phyloP scores from a whole-genome alignment of 2,329 filamentous ascomycete species.

The Fusarium chaquense region DNA sequence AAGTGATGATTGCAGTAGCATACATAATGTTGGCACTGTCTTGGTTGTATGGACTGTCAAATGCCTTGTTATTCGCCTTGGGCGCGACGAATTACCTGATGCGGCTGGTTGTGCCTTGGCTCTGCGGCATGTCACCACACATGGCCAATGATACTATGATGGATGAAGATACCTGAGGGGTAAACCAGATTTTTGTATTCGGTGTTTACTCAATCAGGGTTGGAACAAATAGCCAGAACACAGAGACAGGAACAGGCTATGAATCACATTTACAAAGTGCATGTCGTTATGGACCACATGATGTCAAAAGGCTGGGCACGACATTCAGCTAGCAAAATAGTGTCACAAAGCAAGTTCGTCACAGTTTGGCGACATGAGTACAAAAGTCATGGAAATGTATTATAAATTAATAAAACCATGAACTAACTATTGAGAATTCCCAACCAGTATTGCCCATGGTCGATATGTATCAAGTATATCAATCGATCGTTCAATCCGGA shows the following conservation, averaged over 20 bases:
- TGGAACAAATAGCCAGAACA: background rate
- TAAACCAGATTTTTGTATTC: background rate
- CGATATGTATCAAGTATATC: conserved; percentile 3
- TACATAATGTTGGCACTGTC: too few relatives aligned
- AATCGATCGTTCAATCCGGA: conserved; percentile 8
- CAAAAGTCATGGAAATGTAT: conserved; percentile 3
- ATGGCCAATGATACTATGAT: background rate
- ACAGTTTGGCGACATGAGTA: too few relatives aligned
- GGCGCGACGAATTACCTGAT: background rate
- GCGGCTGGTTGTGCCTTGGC: background rate
- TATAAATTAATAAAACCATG: conserved; percentile 32
- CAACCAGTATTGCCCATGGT: conserved; percentile 1
- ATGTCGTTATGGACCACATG: background rate
- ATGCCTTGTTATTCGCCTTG: background rate
- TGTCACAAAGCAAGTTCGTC: too few relatives aligned
- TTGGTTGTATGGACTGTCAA: background rate
- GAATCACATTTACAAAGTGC: too few relatives aligned
- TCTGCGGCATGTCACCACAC: background rate
- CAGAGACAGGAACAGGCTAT: background rate
- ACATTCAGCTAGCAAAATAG: too few relatives aligned
- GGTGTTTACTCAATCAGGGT: background rate
- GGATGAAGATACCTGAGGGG: background rate
- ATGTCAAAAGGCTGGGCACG: too few relatives aligned
- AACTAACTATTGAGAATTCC: conserved; percentile 11
- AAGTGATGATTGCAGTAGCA: background rate